A percentile compares a stretch with the other conserved stretches of the same genome.
Evolutionary conservation across 306 rosid genomes (phyloP).

Genomic region (Castanea crenata): DNA sequence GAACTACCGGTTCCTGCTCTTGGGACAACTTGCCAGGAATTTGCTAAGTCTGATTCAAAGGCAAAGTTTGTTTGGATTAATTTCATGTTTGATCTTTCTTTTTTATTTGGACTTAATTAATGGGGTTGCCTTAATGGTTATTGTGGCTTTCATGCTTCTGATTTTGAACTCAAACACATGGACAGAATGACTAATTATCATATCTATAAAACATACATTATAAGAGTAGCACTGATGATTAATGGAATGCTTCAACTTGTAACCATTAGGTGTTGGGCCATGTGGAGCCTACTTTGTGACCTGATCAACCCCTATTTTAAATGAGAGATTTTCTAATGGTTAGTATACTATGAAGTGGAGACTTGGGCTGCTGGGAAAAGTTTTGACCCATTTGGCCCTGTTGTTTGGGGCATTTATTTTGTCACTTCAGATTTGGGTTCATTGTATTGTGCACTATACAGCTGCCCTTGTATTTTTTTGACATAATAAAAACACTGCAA

Average conservation of each 20-base stretch:
- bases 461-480: no score
- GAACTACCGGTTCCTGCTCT: constrained; percentile 38
- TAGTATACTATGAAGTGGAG: no score
- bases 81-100: background rate
- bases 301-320: no score
- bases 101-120: background rate
- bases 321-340: no score
- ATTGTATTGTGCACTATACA: no score
- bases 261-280: background rate
- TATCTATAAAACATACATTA: background rate
- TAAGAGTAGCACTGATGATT: background rate
- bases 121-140: background rate
- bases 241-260: background rate
- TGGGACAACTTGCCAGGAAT: constrained; percentile 81
- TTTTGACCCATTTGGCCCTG: no score
- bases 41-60: constrained; percentile 34
- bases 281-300: no score
- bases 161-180: background rate
- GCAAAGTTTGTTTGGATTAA: background rate
- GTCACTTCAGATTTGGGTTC: no score
- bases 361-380: no score
- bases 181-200: background rate
- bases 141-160: background rate
- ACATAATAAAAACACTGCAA: no score
- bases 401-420: no score